Evolutionary conservation across 768 basidiomycete genomes (phyloP), one percentile per base, ranked within the genome.

Genomic region (Podaxis pistillaris): DNA sequence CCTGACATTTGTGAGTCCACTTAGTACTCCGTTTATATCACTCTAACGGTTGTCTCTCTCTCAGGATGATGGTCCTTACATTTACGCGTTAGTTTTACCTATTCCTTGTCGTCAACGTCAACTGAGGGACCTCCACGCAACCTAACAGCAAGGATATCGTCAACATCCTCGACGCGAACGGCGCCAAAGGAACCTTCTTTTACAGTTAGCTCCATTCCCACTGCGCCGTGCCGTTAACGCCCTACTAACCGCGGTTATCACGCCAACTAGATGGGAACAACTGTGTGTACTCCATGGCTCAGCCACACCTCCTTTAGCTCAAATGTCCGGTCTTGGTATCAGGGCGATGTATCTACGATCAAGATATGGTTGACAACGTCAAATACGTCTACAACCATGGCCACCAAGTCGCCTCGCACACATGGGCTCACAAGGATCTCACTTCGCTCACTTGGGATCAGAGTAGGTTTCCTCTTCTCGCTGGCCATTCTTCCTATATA

Each of bases 401-500:
- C 11, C 81, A 82, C 64, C 77, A 78, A 65, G 59, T 82, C 56
- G 79, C 72, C 4, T 80, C 79, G 37, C 81, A 82, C 62, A 81
- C 80, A 3, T 82, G 81, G 81, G 68, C 66, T 7, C 80, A 82
- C 63, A 68, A 69, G 13, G 67, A 78, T 46, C 68, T 81, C 3
- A 65, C 69, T 0, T 69, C 66, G 2, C 71, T 79, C 19, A 68
- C 66, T 1, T 68, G 68, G 68, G 72, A 73, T 30, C 67, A 79
- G 65, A 68, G 77, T 77, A 50, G 44, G 73, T 65, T 38, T 15
- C 24, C 33, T 11, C 24, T 44, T 4, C 2, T 33, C 8, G 8
- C 2, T 26, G 17, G n/a, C 22, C 2, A 61, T 28, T 38, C 19
- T 11, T 41, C 52, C 19, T 36, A 8, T 19, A 15, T 4, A 24